Base-by-base conservation (phyloP, 148 eudicot genomes). In the Tetragonia tetragonoides region DNA sequence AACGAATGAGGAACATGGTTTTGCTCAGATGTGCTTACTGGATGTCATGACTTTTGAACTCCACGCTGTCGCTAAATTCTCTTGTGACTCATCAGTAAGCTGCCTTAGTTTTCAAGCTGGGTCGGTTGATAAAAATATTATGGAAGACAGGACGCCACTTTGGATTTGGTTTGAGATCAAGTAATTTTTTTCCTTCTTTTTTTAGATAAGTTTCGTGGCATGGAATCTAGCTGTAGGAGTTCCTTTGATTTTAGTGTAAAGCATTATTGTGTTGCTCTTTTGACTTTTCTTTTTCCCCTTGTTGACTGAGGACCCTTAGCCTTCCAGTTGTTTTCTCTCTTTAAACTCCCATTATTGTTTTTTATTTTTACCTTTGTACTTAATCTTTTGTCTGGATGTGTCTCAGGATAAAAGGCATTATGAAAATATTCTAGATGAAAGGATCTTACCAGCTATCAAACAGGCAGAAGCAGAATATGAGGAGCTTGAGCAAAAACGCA, bases 361-460 rank as follows among this genome's bases (percentile, higher is more conserved):
- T 70, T 74, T 68, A 0, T 37, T 16, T 23, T 23, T 39, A 66
- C 28, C 12, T 14, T 6, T 24, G n/a, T 23, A 65, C 16, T 1
- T 77, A 49, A 56, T 40, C 40, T 69, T 42, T 69, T 73, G 73
- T 47, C 51, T 86, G 28, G 37, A 41, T 64, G 60, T 77, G 60
- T 77, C 46, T 53, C 88, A 95, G 98, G 85, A 79, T 17, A 93
- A 88, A 82, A 73, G 42, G 44, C 88, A 91, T 73, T 92, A 82
- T 81, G 96, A 95, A 81, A 75, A 70, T 1, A 10, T 78, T 51
- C 84, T 91, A 84, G 78, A 69, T 74, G 78, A 80, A 51, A 90
- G 78, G 79, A 78, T 93, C 44, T 87, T 88, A 70, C 82, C 86
- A 78, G 84, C 79, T 54, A 85, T 95, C 56, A 77, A 90, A 77